These are phyloP conservation scores for Aureobasidium mangrovei DNA, from an alignment of 2,329 filamentous ascomycete species.

Conservation along the genomic window DNA sequence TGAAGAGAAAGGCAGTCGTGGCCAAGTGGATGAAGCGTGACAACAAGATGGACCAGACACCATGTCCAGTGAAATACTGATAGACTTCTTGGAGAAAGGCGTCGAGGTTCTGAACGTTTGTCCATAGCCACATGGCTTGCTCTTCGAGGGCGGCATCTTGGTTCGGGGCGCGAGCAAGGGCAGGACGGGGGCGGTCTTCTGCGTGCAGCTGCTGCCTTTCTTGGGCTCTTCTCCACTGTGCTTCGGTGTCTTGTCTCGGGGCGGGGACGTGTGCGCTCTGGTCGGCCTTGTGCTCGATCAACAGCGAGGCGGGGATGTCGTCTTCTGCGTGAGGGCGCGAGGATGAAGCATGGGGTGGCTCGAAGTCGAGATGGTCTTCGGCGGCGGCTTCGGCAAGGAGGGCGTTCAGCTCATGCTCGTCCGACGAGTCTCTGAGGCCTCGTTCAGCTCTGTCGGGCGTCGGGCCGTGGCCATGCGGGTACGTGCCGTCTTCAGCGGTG, in stretches of 20 bases:
- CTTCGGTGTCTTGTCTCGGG: conserved; percentile 21
- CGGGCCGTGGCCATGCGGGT: conserved; percentile 28
- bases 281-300: conserved; percentile 43
- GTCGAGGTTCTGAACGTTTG: conserved; percentile 82
- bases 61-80: conserved; percentile 73
- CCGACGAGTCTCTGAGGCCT: conserved; percentile 44
- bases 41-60: conserved; percentile 75
- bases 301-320: conserved; percentile 54
- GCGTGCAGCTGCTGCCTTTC: conserved; percentile 37
- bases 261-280: conserved; percentile 16
- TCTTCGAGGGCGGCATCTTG: conserved; percentile 50
- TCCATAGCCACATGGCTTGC: conserved; percentile 85
- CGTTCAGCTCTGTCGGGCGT: conserved; percentile 24
- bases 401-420: conserved; percentile 49
- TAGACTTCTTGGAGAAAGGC: conserved; percentile 81
- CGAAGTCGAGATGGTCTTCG: conserved; percentile 9
- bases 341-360: neutral
- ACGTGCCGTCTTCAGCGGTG: conserved; percentile 29
- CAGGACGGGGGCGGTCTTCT: conserved; percentile 15
- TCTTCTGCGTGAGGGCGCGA: neutral
- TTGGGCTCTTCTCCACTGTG: conserved; percentile 44
- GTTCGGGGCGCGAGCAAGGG: conserved; percentile 6
- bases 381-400: conserved; percentile 42
- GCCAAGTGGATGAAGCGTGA: conserved; percentile 63
- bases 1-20: conserved; percentile 72